Evolutionary conservation across 2,329 filamentous ascomycete species (phyloP).

Genomic region (Domatiomyces catenatus): DNA sequence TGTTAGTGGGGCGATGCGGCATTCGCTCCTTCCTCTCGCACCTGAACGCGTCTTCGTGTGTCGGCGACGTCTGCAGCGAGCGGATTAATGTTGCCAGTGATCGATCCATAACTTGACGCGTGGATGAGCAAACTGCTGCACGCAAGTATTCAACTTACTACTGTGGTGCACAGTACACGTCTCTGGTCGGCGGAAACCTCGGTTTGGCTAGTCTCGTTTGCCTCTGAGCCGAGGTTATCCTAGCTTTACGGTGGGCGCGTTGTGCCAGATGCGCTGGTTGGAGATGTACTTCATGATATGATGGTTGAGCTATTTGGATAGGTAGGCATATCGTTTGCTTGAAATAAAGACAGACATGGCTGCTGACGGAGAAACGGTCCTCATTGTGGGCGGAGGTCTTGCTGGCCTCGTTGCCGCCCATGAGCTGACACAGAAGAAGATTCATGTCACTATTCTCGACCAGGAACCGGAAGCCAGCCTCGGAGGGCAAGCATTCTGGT

Average conservation of each 20-base stretch:
- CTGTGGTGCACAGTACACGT: too few relatives aligned
- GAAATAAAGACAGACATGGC: background rate
- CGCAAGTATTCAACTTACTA: too few relatives aligned
- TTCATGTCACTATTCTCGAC: constrained; percentile 30
- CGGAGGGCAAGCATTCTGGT: constrained; percentile 51
- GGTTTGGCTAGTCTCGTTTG: too few relatives aligned
- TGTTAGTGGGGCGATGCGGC: constrained; percentile 17
- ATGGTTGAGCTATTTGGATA: too few relatives aligned
- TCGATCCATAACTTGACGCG: constrained; percentile 33
- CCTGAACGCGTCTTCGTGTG: constrained; percentile 45
- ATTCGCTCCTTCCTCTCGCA: constrained; percentile 20
- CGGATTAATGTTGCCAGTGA: constrained; percentile 45
- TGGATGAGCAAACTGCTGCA: background rate
- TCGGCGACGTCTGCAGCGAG: constrained; percentile 43
- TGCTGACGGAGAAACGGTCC: constrained; percentile 7
- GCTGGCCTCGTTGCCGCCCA: constrained; percentile 21
- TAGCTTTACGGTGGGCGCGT: background rate
- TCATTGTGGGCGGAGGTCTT: constrained; percentile 20
- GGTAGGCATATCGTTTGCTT: background rate
- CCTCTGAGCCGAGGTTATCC: background rate
- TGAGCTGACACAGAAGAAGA: constrained; percentile 18
- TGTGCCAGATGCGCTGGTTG: background rate
- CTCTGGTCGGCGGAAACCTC: background rate
- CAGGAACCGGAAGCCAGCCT: constrained; percentile 43
- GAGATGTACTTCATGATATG: background rate